These are phyloP conservation scores for Podila epigama DNA, from an alignment of 192 early-diverging fungal species.

Conservation along the genomic window DNA sequence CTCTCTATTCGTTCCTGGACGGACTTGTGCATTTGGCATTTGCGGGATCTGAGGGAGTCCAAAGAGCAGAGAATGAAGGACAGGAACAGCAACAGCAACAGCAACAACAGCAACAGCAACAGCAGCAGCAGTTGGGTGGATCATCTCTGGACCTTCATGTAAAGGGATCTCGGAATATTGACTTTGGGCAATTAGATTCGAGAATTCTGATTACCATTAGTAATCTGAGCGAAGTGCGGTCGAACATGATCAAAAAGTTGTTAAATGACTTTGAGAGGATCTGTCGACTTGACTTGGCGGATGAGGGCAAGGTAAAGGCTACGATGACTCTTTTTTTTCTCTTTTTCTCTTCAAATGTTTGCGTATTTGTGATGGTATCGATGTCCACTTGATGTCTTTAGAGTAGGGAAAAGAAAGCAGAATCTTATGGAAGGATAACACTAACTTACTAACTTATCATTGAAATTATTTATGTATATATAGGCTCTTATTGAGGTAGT, in stretches of 20 bases:
- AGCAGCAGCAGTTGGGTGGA: slow-evolving; percentile 7
- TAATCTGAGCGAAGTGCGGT: slow-evolving; percentile 79
- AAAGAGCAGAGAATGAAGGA: slow-evolving; percentile 18
- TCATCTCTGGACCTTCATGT: slow-evolving; percentile 20
- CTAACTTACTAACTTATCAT: no score
- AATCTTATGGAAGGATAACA: background rate
- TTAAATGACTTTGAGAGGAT: slow-evolving; percentile 73
- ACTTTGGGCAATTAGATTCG: slow-evolving; percentile 58
- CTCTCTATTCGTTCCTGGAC: slow-evolving; percentile 80
- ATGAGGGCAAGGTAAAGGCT: slow-evolving; percentile 69
- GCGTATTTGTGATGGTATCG: background rate
- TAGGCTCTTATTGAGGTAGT: slow-evolving; percentile 75
- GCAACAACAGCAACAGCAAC: slow-evolving; percentile 7
- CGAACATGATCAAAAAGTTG: slow-evolving; percentile 79
- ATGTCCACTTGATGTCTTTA: background rate
- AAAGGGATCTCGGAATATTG: slow-evolving; percentile 9
- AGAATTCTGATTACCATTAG: slow-evolving; percentile 84
- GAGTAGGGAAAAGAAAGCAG: background rate
- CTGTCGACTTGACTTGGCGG: slow-evolving; percentile 65
- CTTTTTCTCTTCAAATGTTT: background rate
- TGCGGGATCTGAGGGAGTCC: slow-evolving; percentile 60
- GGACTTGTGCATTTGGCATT: slow-evolving; percentile 77
- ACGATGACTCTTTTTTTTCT: no score
- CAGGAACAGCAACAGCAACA: slow-evolving; percentile 20
- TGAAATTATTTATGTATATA: background rate